A percentile compares a stretch with the other conserved stretches of the same genome.
phyloP scores from a whole-genome alignment of 495 filamentous ascomycete species.

The Penicillium crystallinum region DNA sequence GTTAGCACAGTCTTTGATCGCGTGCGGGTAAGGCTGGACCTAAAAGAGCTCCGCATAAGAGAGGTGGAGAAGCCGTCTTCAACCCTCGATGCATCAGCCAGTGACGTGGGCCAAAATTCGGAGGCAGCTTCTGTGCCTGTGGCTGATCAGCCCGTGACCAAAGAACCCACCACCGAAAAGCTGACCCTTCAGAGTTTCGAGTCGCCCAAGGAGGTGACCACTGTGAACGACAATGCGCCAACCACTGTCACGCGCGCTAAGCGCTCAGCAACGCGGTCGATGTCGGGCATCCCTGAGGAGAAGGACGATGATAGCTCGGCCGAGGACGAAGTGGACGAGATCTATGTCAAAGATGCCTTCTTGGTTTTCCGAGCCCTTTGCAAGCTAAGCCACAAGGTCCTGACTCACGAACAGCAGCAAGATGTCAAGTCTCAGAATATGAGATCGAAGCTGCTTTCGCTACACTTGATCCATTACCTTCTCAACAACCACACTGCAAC shows the following conservation, averaged over 20 bases:
- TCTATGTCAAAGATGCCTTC: conserved; percentile 94
- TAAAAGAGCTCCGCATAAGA: conserved; percentile 68
- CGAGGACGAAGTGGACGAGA: conserved; percentile 93
- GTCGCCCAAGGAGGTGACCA: conserved; percentile 87
- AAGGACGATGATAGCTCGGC: conserved; percentile 49
- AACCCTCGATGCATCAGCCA: conserved; percentile 21
- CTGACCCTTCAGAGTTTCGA: conserved; percentile 95
- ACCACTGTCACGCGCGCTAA: conserved; percentile 87
- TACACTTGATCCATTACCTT: conserved; percentile 89
- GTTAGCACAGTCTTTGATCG: conserved; percentile 96
- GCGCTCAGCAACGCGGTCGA: conserved; percentile 45
- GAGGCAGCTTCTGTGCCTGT: conserved; percentile 47
- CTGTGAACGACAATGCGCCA: conserved; percentile 81
- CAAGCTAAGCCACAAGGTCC: conserved; percentile 87
- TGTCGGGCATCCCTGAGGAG: conserved; percentile 48
- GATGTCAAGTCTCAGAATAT: conserved; percentile 92
- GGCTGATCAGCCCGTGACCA: conserved; percentile 50
- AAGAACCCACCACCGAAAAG: conserved; percentile 61
- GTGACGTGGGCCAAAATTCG: conserved; percentile 43
- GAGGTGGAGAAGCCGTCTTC: conserved; percentile 31
- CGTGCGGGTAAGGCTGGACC: conserved; percentile 77
- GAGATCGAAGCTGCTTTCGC: conserved; percentile 92
- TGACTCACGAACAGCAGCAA: conserved; percentile 83
- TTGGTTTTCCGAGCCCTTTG: conserved; percentile 96
- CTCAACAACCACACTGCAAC: conserved; percentile 85